phyloP scores from a whole-genome alignment of 148 eudicot species.

The Camellia sinensis region DNA sequence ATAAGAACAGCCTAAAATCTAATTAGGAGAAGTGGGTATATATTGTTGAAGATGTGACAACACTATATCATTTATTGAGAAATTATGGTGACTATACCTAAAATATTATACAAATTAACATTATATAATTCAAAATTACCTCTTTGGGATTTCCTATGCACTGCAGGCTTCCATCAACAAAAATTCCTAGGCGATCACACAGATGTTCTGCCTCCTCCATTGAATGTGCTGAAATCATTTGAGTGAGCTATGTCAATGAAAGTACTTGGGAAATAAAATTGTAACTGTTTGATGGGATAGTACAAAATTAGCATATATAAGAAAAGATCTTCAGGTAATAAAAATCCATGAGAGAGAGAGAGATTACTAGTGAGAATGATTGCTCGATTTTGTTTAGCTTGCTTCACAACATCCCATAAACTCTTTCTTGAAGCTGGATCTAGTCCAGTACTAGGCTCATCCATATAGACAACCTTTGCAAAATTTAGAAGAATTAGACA shows the following conservation, averaged over 20 bases:
- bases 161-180: slow-evolving; percentile 73
- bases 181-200: slow-evolving; percentile 80
- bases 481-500: slow-evolving; percentile 15
- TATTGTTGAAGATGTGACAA: not conserved
- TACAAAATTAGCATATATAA: not conserved
- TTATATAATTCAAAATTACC: slow-evolving; percentile 28
- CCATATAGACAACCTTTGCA: slow-evolving; percentile 87
- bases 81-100: not conserved
- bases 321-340: not conserved
- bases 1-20: no score
- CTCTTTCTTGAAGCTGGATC: slow-evolving; percentile 95
- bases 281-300: not conserved
- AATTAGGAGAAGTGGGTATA: no score
- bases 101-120: not conserved
- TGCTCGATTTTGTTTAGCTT: slow-evolving; percentile 78
- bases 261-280: not conserved
- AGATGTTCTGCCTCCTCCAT: slow-evolving; percentile 97
- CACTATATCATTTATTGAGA: not conserved
- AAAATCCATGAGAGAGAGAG: slow-evolving; percentile 5
- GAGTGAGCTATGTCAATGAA: slow-evolving; percentile 4
- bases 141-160: slow-evolving; percentile 76
- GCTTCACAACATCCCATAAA: slow-evolving; percentile 89
- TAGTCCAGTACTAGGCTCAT: slow-evolving; percentile 94
- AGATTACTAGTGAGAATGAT: slow-evolving; percentile 82
- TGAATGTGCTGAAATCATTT: slow-evolving; percentile 66